Percentiles rank a stretch among this genome's conserved stretches.
phyloP scores from a whole-genome alignment of 208 protist species.

The Leishmania major region DNA sequence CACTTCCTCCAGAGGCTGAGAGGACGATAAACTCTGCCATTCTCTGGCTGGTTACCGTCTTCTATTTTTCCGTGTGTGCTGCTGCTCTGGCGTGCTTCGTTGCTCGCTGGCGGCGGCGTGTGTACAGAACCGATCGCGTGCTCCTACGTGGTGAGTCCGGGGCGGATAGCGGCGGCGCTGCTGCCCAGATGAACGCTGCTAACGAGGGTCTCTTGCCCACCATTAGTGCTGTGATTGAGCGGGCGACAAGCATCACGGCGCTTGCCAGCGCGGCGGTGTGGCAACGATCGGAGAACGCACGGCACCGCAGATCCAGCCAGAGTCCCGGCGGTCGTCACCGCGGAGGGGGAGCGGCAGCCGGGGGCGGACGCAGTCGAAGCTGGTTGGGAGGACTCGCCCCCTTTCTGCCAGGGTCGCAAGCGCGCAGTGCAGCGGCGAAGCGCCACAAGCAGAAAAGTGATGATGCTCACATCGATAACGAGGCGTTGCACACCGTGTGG shows the following conservation, averaged over 20 bases:
- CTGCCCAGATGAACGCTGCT: background rate
- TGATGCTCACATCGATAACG: background rate
- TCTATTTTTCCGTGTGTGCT: slow-evolving; percentile 18
- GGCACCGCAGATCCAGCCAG: slow-evolving; percentile 1
- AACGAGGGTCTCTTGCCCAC: slow-evolving; percentile 21
- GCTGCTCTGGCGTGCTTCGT: slow-evolving; percentile 23
- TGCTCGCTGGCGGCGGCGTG: slow-evolving; percentile 18
- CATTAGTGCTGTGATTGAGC: slow-evolving; percentile 26
- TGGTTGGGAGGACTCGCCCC: slow-evolving; percentile 9
- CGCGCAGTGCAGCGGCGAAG: slow-evolving; percentile 5
- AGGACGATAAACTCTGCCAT: slow-evolving; percentile 24
- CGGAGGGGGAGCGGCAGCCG: background rate
- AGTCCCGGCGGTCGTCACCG: background rate
- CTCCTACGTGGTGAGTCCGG: background rate
- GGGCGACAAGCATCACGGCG: slow-evolving; percentile 17
- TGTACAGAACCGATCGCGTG: slow-evolving; percentile 13
- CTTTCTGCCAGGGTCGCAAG: slow-evolving; percentile 3
- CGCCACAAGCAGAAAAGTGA: background rate
- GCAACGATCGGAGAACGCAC: slow-evolving; percentile 3
- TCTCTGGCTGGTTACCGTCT: slow-evolving; percentile 18
- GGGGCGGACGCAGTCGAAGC: background rate
- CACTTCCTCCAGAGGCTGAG: background rate
- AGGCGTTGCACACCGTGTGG: background rate
- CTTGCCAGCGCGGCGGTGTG: slow-evolving; percentile 21
- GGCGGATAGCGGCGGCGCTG: background rate